Conservation (phyloP, 495 filamentous ascomycete genomes). For the Bathelium albidoporum region DNA sequence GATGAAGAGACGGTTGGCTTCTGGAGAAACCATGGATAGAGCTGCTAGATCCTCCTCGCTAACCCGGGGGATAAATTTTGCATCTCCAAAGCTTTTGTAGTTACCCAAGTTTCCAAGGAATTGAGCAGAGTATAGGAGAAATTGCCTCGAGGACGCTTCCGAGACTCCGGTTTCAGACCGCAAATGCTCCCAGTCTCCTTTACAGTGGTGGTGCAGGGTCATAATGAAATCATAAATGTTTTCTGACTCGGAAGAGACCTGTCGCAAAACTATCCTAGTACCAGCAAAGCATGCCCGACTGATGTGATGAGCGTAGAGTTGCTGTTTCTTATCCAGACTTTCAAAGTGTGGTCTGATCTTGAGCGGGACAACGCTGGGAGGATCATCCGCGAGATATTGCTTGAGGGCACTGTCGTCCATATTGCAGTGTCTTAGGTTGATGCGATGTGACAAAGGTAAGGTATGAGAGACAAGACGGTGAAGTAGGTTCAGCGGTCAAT, state of each 20-base stretch:
- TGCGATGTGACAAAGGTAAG: too few species aligned
- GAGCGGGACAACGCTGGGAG: constrained; percentile 74
- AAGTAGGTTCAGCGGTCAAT: too few species aligned
- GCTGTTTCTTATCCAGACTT: constrained; percentile 63
- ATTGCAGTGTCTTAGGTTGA: not conserved
- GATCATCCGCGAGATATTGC: constrained; percentile 82
- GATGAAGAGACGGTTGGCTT: constrained; percentile 52
- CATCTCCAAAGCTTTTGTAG: constrained; percentile 93
- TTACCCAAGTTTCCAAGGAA: constrained; percentile 90
- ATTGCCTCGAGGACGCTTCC: constrained; percentile 57
- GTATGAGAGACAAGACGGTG: too few species aligned
- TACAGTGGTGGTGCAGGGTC: constrained; percentile 56
- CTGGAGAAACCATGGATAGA: constrained; percentile 53
- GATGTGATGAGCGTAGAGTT: constrained; percentile 84
- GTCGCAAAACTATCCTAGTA: constrained; percentile 73
- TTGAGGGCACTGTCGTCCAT: constrained; percentile 43
- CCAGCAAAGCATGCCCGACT: constrained; percentile 81
- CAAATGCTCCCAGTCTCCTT: constrained; percentile 70
- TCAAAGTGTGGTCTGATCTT: constrained; percentile 87
- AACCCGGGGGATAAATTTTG: constrained; percentile 84
- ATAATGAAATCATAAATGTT: constrained; percentile 86
- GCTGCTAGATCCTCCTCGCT: constrained; percentile 54
- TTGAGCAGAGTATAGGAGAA: constrained; percentile 78
- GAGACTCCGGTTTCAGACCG: constrained; percentile 58
- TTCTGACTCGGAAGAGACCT: constrained; percentile 85